Conservation (phyloP, 345 rosid species). For the Gossypium raimondii region DNA sequence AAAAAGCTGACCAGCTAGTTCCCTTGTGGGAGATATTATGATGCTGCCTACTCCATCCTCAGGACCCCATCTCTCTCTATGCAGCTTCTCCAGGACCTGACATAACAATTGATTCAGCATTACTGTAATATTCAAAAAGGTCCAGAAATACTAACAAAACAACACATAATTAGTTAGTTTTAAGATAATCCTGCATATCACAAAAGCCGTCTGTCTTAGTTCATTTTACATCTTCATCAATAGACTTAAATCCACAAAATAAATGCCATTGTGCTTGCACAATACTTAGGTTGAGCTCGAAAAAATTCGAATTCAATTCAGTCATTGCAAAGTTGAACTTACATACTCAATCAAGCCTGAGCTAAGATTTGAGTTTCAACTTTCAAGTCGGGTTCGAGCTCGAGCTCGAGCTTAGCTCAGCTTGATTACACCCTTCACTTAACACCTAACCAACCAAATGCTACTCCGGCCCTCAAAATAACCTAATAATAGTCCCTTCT, state of each 20-base stretch:
- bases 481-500: too few species aligned
- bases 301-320: background rate
- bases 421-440: background rate
- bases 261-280: background rate
- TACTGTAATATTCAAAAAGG: background rate
- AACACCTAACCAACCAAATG: background rate
- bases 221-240: background rate
- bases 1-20: slow-evolving; percentile 79
- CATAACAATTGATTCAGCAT: slow-evolving; percentile 4
- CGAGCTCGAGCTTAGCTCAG: background rate
- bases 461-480: too few species aligned
- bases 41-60: slow-evolving; percentile 94
- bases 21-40: slow-evolving; percentile 88
- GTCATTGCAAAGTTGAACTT: background rate
- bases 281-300: background rate
- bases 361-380: background rate
- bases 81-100: slow-evolving; percentile 76
- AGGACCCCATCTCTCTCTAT: slow-evolving; percentile 79
- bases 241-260: background rate
- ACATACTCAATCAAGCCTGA: background rate
- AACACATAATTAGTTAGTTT: background rate
- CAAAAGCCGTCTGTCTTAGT: background rate
- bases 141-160: background rate
- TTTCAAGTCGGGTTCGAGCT: background rate
- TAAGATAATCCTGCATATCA: background rate